Evolutionary conservation across 1,139 yeast species (phyloP), one percentile per base, ranked within the genome.

Genomic region (Taphrina pruni): DNA sequence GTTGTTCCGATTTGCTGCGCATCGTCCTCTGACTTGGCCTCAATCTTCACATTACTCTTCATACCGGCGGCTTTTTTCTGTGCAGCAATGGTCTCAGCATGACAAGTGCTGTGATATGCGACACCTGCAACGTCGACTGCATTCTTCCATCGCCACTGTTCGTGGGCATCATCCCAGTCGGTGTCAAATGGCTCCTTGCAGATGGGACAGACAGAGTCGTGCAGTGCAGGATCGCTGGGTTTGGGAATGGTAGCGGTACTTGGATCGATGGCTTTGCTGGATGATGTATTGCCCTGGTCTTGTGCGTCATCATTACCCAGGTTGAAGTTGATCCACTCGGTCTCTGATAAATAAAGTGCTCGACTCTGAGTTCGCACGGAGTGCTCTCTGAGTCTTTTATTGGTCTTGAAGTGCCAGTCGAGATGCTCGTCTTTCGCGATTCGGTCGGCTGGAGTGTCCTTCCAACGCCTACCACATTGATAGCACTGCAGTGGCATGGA

Each of bases 361-460:
- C 98, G 82, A 66, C 90, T 86, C 77, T 90, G 91, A 9, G 81
- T 79, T 66, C 79, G 73, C 66, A 76, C 74, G 71, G 79, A 81
- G 36, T 78, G 77, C 54, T 84, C 88, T 61, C 89, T 85, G 65
- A 89, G 81, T 75, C 90, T 88, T 76, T 89, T 90, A 78, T 91
- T 93, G 69, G 91, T 89, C 75, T 98, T 85, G 81, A 92, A 92
- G 81, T 94, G 99, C 98, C 98, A 94, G 79, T 94, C 99, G 74
- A 91, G 81, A 78, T 94, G 99, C 8, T 82, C 82, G 58, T 82
- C 79, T 71, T 88, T 83, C 60, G 77, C 78, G 32, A 78, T 80
- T 20, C 83, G 81, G 1, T 95, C 96, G 66, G 83, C 85, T 1
- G 80, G 81, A 57, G 88, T 85, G 66, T 85, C 84, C 7, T 86